Conservation (phyloP, 1,284 basidiomycete species). For the Ceratobasidium sp. region DNA sequence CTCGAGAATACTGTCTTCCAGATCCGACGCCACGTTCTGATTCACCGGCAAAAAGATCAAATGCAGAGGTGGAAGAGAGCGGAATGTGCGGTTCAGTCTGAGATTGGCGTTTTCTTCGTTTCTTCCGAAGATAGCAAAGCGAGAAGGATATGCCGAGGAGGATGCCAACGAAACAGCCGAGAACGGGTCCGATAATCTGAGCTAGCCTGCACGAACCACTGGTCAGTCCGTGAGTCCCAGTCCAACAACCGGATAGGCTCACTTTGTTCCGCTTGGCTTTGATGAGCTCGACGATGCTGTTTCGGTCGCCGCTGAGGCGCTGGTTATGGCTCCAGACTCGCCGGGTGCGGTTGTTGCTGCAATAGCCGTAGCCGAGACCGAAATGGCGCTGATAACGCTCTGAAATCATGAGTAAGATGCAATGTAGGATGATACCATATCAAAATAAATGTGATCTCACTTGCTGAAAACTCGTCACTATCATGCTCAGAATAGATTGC, state of each 20-base stretch:
- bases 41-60: conserved; percentile 17
- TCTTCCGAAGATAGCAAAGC: neutral
- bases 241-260: too few species aligned
- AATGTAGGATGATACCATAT: neutral
- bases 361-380: conserved; percentile 10
- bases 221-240: too few species aligned
- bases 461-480: neutral
- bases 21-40: neutral
- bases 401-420: neutral
- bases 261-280: neutral
- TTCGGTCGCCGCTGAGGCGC: neutral
- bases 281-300: neutral
- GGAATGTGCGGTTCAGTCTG: neutral
- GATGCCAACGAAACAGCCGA: neutral
- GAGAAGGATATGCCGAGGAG: neutral
- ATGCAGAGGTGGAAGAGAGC: neutral
- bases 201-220: neutral
- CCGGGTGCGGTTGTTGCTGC: neutral
- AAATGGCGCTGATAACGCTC: conserved; percentile 26
- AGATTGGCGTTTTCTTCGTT: neutral
- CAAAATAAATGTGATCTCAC: neutral
- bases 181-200: neutral
- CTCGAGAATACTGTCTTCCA: neutral
- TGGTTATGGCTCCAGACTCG: neutral
- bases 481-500: conserved; percentile 1